A percentile compares a stretch with the other conserved stretches of the same genome.
phyloP scores from a whole-genome alignment of 2,329 filamentous ascomycete genomes.

The Aphanoascus verrucosus region DNA sequence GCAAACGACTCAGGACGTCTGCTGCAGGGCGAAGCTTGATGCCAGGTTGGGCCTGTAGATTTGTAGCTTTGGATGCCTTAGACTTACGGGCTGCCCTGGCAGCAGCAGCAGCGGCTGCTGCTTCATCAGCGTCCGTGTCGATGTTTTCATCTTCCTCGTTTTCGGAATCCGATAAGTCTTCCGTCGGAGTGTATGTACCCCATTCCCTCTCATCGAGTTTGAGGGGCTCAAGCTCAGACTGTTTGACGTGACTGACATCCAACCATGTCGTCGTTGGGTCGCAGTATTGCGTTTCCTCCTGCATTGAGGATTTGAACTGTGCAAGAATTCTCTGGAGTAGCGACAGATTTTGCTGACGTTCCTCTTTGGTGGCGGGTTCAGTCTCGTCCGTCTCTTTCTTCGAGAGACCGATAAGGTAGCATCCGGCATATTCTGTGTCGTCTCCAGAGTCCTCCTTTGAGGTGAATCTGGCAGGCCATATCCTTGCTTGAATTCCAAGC shows the following conservation, averaged over 20 bases:
- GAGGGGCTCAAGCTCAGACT: slow-evolving; percentile 15
- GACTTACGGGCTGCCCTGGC: neutral
- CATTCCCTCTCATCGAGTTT: slow-evolving; percentile 16
- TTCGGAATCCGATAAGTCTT: slow-evolving; percentile 11
- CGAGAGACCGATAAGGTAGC: slow-evolving; percentile 51
- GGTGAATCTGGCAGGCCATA: slow-evolving; percentile 54
- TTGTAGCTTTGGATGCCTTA: neutral
- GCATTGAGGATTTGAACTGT: slow-evolving; percentile 28
- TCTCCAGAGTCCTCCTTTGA: slow-evolving; percentile 23
- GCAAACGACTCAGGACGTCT: slow-evolving; percentile 41
- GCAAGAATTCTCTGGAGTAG: slow-evolving; percentile 33
- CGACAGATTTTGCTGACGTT: slow-evolving; percentile 35
- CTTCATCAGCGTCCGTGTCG: slow-evolving; percentile 8
- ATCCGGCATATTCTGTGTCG: slow-evolving; percentile 46
- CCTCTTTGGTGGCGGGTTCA: slow-evolving; percentile 22
- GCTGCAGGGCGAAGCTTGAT: slow-evolving; percentile 20
- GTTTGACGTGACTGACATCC: slow-evolving; percentile 24
- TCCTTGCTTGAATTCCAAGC: slow-evolving; percentile 43
- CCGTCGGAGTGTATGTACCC: slow-evolving; percentile 9
- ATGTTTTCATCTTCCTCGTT: slow-evolving; percentile 12
- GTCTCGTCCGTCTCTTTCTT: slow-evolving; percentile 12
- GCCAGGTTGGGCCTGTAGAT: neutral
- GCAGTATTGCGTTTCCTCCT: slow-evolving; percentile 27
- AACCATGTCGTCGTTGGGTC: slow-evolving; percentile 29
- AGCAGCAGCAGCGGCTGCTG: neutral